Base-by-base conservation (phyloP, 2,329 filamentous ascomycete genomes). In the Diplodia corticola region DNA sequence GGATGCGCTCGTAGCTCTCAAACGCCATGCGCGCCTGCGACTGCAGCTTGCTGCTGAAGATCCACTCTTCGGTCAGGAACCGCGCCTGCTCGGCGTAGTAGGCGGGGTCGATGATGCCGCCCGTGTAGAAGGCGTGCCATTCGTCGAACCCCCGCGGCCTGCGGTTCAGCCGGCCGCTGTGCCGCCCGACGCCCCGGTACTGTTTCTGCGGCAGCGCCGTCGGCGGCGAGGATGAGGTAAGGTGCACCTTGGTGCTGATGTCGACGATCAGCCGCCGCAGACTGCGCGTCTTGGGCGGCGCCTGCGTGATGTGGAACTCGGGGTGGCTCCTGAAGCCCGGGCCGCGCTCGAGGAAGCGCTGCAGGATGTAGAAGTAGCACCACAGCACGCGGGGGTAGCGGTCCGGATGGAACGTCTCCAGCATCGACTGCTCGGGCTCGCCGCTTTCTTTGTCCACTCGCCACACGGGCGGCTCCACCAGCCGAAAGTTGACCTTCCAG, bases 401-500 rank as follows among this genome's bases (percentile, higher is more conserved):
- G 35, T 64, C 61, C 17, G 61, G 61, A n/a, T 55, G 26, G 26
- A 64, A 64, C 4, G 35, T 46, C 51, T 64, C 49, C 7, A 64
- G 28, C n/a, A 64, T 54, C 15, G 61, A 64, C 24, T 64, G 61
- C n/a, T 64, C 61, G 13, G 61, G 50, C 49, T 54, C 61, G 12
- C 40, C 22, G 17, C 10, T 44, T 3, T 24, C 24, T 5, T 46
- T 37, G 35, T 55, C 40, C 12, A 53, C 50, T 35, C 35, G 24
- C 61, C 61, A 64, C n/a, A 33, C 20, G 2, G 61, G 61, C 26
- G 35, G 49, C 17, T 46, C 61, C 9, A 22, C 30, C 33, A 55
- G 37, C 5, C 61, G 50, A 15, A 64, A 24, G 35, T 55, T 5
- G 24, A 64, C 26, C 2, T 15, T 46, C 20, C 35, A 48, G 26